These are phyloP conservation scores for Syzygium grande DNA, from an alignment of 345 rosid species.

Conservation along the genomic window DNA sequence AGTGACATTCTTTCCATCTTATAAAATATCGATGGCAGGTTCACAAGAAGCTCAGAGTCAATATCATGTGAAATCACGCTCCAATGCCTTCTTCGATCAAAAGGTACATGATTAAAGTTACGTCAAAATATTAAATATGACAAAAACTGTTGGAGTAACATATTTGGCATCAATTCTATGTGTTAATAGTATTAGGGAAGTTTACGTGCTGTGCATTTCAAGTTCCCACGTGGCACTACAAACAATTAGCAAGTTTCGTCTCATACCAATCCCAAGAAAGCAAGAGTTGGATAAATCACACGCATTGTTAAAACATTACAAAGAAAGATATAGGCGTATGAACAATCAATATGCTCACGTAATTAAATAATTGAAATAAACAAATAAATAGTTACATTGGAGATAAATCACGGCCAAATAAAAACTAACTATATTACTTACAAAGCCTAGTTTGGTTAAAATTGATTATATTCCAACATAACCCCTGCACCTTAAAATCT, in stretches of 20 bases:
- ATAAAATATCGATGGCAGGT: neutral
- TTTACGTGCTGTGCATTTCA: neutral
- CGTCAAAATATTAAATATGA: neutral
- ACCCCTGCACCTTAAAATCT: too few species aligned
- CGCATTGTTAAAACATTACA: neutral
- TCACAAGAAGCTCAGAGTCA: accelerated
- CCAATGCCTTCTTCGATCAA: neutral
- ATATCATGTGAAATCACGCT: accelerated
- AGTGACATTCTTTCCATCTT: neutral
- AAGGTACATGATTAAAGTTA: neutral
- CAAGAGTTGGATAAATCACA: neutral
- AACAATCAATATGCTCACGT: neutral
- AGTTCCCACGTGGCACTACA: neutral
- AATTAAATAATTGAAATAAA: neutral
- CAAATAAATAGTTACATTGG: neutral
- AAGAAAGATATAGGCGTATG: neutral
- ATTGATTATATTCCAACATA: too few species aligned
- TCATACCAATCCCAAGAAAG: neutral
- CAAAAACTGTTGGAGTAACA: neutral
- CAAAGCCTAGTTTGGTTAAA: too few species aligned
- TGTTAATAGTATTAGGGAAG: neutral
- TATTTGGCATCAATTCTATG: neutral
- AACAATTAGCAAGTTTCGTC: neutral
- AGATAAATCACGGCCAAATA: neutral
- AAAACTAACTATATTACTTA: neutral